A percentile compares a stretch with the other conserved stretches of the same genome.
Evolutionary conservation across 169 alveolate species (phyloP).

Genomic region (Plasmodium inui): DNA sequence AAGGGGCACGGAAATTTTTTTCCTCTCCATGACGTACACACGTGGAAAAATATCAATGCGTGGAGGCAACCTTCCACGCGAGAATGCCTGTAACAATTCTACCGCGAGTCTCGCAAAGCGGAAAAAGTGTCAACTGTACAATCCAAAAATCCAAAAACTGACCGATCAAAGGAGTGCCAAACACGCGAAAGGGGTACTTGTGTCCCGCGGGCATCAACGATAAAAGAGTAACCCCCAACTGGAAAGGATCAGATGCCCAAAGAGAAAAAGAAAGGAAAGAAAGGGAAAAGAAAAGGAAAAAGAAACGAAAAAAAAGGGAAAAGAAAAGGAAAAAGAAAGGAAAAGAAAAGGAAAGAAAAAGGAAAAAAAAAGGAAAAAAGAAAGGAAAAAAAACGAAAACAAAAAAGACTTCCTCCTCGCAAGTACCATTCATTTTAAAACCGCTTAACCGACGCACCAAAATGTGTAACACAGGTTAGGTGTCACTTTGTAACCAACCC

Average conservation of each 20-base stretch:
- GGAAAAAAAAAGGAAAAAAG: neutral
- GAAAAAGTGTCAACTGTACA: neutral
- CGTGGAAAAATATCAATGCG: neutral
- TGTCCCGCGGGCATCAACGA: neutral
- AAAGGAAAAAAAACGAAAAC: neutral
- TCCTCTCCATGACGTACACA: neutral
- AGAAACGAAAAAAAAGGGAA: neutral
- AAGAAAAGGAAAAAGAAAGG: neutral
- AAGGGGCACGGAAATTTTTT: neutral
- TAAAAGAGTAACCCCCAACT: neutral
- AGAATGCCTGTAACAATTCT: too few relatives aligned
- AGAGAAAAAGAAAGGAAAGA: neutral
- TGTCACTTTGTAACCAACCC: neutral
- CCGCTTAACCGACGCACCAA: neutral
- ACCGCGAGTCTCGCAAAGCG: neutral
- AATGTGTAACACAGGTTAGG: neutral
- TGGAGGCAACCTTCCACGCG: neutral
- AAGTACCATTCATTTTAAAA: neutral
- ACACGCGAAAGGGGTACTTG: neutral
- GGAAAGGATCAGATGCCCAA: neutral
- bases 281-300: neutral
- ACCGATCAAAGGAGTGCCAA: neutral
- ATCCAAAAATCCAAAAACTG: neutral
- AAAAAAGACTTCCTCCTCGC: neutral
- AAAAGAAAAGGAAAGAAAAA: neutral